Percentiles rank a stretch among this genome's conserved stretches.
Evolutionary conservation across 192 early-diverging fungal genomes (phyloP).

Genomic region (Coemansia sp.): DNA sequence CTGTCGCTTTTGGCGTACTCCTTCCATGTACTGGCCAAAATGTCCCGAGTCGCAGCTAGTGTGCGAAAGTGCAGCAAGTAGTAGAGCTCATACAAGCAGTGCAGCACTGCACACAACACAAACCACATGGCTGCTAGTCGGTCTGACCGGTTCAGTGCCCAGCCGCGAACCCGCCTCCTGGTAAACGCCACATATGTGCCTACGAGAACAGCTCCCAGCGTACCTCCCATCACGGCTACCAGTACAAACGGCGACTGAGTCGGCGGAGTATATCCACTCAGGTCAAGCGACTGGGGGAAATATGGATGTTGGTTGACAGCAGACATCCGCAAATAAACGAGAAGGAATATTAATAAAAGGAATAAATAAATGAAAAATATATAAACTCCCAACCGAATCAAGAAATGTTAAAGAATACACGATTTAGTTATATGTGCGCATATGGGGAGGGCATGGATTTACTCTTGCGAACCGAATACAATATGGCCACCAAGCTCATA

Average conservation of each 20-base stretch:
- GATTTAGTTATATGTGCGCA: too few relatives aligned
- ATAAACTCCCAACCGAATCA: too few relatives aligned
- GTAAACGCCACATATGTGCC: conserved; percentile 11
- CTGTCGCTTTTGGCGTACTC: conserved; percentile 75
- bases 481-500: conserved; percentile 36
- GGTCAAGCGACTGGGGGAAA: conserved; percentile 34
- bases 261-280: conserved; percentile 35
- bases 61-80: conserved; percentile 57
- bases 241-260: conserved; percentile 20
- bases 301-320: conserved; percentile 32
- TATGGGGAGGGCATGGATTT: background rate
- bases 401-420: background rate
- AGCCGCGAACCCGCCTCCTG: background rate
- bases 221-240: conserved; percentile 21
- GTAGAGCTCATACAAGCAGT: conserved; percentile 68
- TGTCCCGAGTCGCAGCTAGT: conserved; percentile 45
- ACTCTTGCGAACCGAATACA: background rate
- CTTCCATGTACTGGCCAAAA: conserved; percentile 69
- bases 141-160: conserved; percentile 16
- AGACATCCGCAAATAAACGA: background rate
- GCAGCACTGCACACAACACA: conserved; percentile 62
- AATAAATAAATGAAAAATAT: background rate
- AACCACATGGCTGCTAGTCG: conserved; percentile 64
- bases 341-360: background rate
- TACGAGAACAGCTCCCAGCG: conserved; percentile 6